phyloP scores from a whole-genome alignment of 164 flowering plant genomes.

The Pachysandra terminalis region DNA sequence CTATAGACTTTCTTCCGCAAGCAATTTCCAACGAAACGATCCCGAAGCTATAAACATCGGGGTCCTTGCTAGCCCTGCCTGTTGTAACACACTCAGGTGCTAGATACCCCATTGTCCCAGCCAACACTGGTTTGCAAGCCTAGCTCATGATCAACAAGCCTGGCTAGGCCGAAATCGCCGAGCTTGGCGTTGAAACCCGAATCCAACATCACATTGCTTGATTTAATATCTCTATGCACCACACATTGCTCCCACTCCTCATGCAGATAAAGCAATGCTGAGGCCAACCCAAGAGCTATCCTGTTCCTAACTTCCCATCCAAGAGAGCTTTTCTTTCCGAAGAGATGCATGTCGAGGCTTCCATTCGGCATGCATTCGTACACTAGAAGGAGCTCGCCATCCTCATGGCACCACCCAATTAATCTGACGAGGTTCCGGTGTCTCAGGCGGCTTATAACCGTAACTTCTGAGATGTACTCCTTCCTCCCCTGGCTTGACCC shows the following conservation, averaged over 20 bases:
- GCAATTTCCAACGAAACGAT: constrained; percentile 50
- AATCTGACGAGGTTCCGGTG: constrained; percentile 15
- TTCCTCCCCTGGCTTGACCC: constrained; percentile 14
- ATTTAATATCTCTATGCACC: constrained; percentile 35
- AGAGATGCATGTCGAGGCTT: constrained; percentile 27
- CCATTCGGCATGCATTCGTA: constrained; percentile 32
- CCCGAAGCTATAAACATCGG: constrained; percentile 57
- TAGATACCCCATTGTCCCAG: constrained; percentile 47
- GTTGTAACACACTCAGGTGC: constrained; percentile 40
- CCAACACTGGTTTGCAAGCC: constrained; percentile 23
- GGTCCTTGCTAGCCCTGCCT: constrained; percentile 47
- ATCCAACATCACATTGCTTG: constrained; percentile 39
- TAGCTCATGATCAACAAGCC: constrained; percentile 19
- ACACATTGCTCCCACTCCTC: constrained; percentile 38
- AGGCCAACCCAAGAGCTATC: constrained; percentile 27
- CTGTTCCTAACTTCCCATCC: constrained; percentile 23
- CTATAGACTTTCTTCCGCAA: constrained; percentile 35
- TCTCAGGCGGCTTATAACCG: constrained; percentile 9
- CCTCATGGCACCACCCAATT: constrained; percentile 20
- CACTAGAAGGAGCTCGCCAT: constrained; percentile 13
- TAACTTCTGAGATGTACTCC: constrained; percentile 18
- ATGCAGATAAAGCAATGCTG: constrained; percentile 39
- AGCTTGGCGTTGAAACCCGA: constrained; percentile 30
- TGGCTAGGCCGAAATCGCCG: constrained; percentile 35
- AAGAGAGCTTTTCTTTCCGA: constrained; percentile 2